Conservation (phyloP, 2,329 filamentous ascomycete species). For the Eurotiales sp. region DNA sequence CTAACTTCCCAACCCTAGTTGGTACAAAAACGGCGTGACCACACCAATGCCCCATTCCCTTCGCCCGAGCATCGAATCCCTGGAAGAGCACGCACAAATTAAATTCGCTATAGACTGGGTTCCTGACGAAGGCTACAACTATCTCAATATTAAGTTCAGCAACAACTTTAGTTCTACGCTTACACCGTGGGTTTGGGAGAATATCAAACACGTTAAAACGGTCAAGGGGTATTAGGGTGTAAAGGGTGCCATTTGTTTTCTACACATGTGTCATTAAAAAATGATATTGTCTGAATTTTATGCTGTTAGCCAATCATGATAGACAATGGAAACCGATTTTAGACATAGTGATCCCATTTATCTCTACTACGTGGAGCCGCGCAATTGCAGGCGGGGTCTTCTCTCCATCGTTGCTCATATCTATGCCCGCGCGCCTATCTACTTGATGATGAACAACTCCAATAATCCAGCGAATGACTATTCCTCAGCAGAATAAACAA, state of each 20-base stretch:
- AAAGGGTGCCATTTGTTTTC: background rate
- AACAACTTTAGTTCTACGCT: constrained; percentile 10
- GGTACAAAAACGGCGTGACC: background rate
- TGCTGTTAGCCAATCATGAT: too few relatives aligned
- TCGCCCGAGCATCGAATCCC: background rate
- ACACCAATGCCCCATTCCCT: background rate
- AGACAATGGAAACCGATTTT: too few relatives aligned
- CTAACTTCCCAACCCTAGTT: background rate
- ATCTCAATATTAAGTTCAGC: constrained; percentile 7
- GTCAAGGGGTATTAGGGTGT: constrained; percentile 3
- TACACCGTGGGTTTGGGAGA: constrained; percentile 7
- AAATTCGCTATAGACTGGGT: background rate
- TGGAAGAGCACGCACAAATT: background rate
- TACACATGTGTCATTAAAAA: too few relatives aligned
- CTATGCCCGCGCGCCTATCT: too few relatives aligned
- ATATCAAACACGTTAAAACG: constrained; percentile 3
- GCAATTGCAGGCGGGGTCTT: too few relatives aligned
- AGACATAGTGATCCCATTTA: too few relatives aligned
- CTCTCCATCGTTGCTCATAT: too few relatives aligned
- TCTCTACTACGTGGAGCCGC: too few relatives aligned
- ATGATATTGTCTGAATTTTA: too few relatives aligned
- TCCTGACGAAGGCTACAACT: background rate
- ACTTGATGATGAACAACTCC: too few relatives aligned
- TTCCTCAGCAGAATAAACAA: too few relatives aligned
- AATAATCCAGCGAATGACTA: too few relatives aligned